Evolutionary conservation across 2,329 filamentous ascomycete genomes (phyloP).

Genomic region (Clonostachys chloroleuca): DNA sequence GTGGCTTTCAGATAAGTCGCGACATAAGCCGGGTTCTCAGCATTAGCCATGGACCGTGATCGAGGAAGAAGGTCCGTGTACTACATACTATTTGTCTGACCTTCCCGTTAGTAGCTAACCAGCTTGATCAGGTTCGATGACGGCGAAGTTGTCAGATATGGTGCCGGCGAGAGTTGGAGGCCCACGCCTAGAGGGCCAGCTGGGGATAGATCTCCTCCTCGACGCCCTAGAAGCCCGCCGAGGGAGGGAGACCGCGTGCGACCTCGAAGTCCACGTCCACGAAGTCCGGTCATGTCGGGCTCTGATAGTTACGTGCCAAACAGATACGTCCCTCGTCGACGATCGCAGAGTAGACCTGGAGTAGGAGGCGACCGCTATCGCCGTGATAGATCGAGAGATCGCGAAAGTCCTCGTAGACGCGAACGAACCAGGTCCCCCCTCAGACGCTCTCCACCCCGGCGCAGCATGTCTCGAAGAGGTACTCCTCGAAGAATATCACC

Average conservation of each 20-base stretch:
- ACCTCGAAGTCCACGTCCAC: conserved; percentile 26
- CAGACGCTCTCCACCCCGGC: conserved; percentile 24
- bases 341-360: conserved; percentile 26
- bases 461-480: conserved; percentile 24
- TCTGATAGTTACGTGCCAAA: conserved; percentile 43
- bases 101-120: background rate
- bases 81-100: background rate
- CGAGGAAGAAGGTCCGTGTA: conserved; percentile 6
- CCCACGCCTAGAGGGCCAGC: conserved; percentile 42
- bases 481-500: conserved; percentile 15
- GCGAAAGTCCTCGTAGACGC: conserved; percentile 28
- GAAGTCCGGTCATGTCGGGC: conserved; percentile 29
- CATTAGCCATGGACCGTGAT: conserved; percentile 5
- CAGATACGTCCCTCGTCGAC: conserved; percentile 32
- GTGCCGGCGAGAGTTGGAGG: conserved; percentile 57
- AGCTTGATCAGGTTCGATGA: conserved; percentile 47
- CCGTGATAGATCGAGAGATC: conserved; percentile 32
- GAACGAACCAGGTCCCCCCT: conserved; percentile 26
- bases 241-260: conserved; percentile 15
- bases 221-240: conserved; percentile 4
- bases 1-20: too few species aligned
- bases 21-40: too few species aligned
- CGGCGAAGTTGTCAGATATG: conserved; percentile 57
- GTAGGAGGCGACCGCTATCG: conserved; percentile 30
- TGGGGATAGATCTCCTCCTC: conserved; percentile 13